Evolutionary conservation across 2,329 filamentous ascomycete species (phyloP).

Genomic region (Fusarium graminum): DNA sequence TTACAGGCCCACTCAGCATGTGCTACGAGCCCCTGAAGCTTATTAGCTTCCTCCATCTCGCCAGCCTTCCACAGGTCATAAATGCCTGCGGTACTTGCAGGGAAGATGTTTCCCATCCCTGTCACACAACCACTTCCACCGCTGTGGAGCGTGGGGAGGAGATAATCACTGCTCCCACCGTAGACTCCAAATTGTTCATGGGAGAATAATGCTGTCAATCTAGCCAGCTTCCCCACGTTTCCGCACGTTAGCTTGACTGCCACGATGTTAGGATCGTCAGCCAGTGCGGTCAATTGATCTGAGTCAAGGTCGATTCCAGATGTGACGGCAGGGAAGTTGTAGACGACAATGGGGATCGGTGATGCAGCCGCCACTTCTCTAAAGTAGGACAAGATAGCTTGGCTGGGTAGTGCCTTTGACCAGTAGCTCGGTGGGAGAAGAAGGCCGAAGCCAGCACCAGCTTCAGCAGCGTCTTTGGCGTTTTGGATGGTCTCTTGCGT

Average conservation of each 20-base stretch:
- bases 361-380: slow-evolving; percentile 70
- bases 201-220: slow-evolving; percentile 59
- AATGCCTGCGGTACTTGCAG: slow-evolving; percentile 56
- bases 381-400: slow-evolving; percentile 73
- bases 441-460: slow-evolving; percentile 79
- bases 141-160: slow-evolving; percentile 56
- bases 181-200: slow-evolving; percentile 59
- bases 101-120: slow-evolving; percentile 63
- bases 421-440: slow-evolving; percentile 84
- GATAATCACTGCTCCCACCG: slow-evolving; percentile 60
- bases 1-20: slow-evolving; percentile 65
- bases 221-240: slow-evolving; percentile 77
- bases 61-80: slow-evolving; percentile 59
- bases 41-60: slow-evolving; percentile 54
- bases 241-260: slow-evolving; percentile 78
- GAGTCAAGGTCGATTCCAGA: slow-evolving; percentile 75
- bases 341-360: slow-evolving; percentile 75
- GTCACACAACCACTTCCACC: slow-evolving; percentile 60
- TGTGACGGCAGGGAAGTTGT: slow-evolving; percentile 76
- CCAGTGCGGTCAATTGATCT: slow-evolving; percentile 69
- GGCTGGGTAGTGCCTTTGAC: slow-evolving; percentile 63
- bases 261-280: slow-evolving; percentile 74
- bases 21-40: slow-evolving; percentile 59
- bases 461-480: slow-evolving; percentile 73
- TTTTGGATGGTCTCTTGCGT: slow-evolving; percentile 74